These are phyloP conservation scores for Fonsecaea pugnacius DNA, from an alignment of 2,329 filamentous ascomycete genomes.

Conservation along the genomic window DNA sequence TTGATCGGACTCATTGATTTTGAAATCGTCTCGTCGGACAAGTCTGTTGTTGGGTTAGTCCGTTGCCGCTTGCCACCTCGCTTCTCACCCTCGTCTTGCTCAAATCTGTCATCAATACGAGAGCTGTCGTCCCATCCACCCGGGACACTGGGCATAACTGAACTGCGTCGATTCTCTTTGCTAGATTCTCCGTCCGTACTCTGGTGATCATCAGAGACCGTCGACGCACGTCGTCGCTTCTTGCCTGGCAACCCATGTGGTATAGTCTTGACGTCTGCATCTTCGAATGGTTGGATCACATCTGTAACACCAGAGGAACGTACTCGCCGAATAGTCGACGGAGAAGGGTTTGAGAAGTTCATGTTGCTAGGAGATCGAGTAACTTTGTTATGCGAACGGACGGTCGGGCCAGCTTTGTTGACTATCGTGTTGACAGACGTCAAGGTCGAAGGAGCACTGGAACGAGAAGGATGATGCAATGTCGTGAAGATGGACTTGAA, in stretches of 20 bases:
- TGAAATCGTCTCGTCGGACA: conserved; percentile 5
- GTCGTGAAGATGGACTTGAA: conserved; percentile 40
- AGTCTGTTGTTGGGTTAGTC: conserved; percentile 26
- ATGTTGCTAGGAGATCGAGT: conserved; percentile 32
- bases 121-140: conserved; percentile 34
- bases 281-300: conserved; percentile 36
- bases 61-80: conserved; percentile 32
- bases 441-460: conserved; percentile 24
- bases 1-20: conserved; percentile 11
- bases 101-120: conserved; percentile 13
- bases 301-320: conserved; percentile 41
- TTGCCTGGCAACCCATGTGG: conserved; percentile 40
- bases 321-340: conserved; percentile 49
- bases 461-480: conserved; percentile 35
- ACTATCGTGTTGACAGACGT: conserved; percentile 33
- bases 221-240: conserved; percentile 40
- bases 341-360: conserved; percentile 45
- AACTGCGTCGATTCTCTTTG: conserved; percentile 36
- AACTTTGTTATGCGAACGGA: conserved; percentile 28
- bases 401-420: conserved; percentile 31
- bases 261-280: conserved; percentile 35
- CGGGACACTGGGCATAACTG: conserved; percentile 32
- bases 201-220: conserved; percentile 31
- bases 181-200: conserved; percentile 22
- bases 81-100: conserved; percentile 37